Conservation (phyloP, 2,329 filamentous ascomycete species). For the Arthroderma uncinatum region DNA sequence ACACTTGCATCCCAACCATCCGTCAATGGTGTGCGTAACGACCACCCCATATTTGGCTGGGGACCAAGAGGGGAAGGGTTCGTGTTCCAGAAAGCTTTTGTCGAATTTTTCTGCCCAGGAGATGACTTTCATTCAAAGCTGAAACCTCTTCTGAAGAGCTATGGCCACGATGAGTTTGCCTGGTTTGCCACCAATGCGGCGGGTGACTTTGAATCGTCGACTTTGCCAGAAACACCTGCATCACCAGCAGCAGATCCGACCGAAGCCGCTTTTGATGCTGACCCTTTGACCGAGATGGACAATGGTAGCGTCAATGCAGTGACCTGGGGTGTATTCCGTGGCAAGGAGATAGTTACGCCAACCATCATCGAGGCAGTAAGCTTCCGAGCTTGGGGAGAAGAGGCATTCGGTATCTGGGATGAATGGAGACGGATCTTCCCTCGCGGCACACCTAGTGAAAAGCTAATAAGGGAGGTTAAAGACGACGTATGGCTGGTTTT, state of each 20-base stretch:
- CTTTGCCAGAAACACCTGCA: constrained; percentile 23
- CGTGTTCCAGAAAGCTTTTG: constrained; percentile 96
- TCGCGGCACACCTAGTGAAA: constrained; percentile 58
- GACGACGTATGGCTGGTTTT: constrained; percentile 81
- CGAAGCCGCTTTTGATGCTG: constrained; percentile 32
- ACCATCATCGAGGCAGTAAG: constrained; percentile 95
- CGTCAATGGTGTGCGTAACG: constrained; percentile 71
- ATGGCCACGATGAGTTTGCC: constrained; percentile 57
- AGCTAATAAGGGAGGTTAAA: constrained; percentile 55
- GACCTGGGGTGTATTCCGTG: constrained; percentile 91
- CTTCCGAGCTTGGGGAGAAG: constrained; percentile 87
- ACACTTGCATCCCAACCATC: constrained; percentile 91
- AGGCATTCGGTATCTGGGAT: constrained; percentile 88
- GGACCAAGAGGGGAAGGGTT: constrained; percentile 75
- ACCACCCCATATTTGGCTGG: constrained; percentile 78
- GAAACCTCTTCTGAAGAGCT: constrained; percentile 48
- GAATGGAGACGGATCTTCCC: constrained; percentile 89
- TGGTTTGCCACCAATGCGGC: constrained; percentile 76
- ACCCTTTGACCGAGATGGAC: constrained; percentile 31
- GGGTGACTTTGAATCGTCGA: constrained; percentile 64
- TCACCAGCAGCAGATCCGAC: constrained; percentile 9
- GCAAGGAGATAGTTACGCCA: constrained; percentile 90
- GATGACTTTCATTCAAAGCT: constrained; percentile 57
- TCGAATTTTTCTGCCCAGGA: constrained; percentile 81
- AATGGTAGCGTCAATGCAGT: constrained; percentile 71